Evolutionary conservation across 352 stramenopile species (phyloP), one percentile per base, ranked within the genome.

Genomic region (Peronospora belbahrii): DNA sequence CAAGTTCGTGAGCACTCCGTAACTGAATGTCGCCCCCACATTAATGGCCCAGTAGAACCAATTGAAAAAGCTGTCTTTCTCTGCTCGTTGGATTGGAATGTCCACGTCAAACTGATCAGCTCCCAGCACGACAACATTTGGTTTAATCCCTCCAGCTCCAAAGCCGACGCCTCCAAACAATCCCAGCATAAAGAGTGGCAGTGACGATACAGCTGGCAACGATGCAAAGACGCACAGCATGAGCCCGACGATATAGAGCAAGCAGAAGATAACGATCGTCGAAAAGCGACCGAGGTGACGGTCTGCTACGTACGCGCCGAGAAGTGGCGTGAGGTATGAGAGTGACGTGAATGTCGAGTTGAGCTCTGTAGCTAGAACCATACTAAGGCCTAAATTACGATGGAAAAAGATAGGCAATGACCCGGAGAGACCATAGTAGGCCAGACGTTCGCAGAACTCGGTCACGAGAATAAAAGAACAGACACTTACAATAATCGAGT

Each of bases 1-100:
- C 23, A 97, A 52, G 48, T 96, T 96, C 4, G 84, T 89, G 19
- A 97, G 68, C 38, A 96, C 65, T 1, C 74, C 88, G 60, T 93
- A 96, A 67, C 85, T 95, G 45, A 96, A 79, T 25, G 88, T 87
- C 6, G 88, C 84, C 25, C 88, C 88, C 18, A 95, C 69, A 54
- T 97, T 97, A 61, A 97, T 95, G 10, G 81, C 67, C 83, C 83
- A 95, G 65, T 97, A 97, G 62, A 97, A 97, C 77, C 78, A 95
- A 52, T 95, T 95, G 68, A 96, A 96, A 58, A 95, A 96, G 28
- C 75, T 88, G 52, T 88, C 83, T 43, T 94, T 88, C 61, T 92
- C 80, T 0, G 48, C 48, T 2, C 74, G 72, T 59, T 94, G 76
- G 5, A 61, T 62, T 0, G 76, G 78, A 20, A 88, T 74, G 17